Conservation (phyloP, 163 green algal species). For the Chlorella variabilis region DNA sequence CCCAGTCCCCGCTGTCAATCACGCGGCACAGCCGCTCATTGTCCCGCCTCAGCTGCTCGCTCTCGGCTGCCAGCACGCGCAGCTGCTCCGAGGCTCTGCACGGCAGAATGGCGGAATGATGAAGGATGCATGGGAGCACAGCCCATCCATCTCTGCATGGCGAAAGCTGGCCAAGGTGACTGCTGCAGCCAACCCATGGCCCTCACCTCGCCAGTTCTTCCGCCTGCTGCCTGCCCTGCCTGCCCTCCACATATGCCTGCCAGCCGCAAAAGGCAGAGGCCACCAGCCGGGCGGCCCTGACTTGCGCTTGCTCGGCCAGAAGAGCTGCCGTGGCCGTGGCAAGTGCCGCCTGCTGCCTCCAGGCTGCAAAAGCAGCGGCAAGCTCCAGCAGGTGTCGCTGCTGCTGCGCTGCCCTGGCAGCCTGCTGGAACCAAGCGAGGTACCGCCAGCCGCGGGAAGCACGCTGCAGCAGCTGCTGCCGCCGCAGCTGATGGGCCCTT, state of each 20-base stretch:
- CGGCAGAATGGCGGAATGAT: not conserved
- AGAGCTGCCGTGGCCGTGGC: not conserved
- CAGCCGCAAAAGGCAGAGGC: constrained; percentile 16
- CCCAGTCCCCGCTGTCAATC: constrained; percentile 93
- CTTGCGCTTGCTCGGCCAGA: not conserved
- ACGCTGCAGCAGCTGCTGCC: not conserved
- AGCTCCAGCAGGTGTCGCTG: not conserved
- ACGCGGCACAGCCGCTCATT: constrained; percentile 90
- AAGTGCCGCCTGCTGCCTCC: not conserved
- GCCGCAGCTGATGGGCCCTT: not conserved
- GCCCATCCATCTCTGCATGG: no score
- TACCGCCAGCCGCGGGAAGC: constrained; percentile 26
- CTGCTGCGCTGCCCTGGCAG: not conserved
- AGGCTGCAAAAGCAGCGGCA: not conserved
- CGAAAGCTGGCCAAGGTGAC: no score
- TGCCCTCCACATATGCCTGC: constrained; percentile 24
- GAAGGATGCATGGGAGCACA: no score
- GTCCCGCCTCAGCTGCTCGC: constrained; percentile 80
- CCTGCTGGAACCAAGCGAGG: not conserved
- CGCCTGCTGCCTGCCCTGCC: constrained; percentile 3
- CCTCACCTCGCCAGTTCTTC: constrained; percentile 20
- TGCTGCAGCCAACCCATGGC: no score
- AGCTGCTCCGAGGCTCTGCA: constrained; percentile 25
- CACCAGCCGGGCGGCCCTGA: not conserved
- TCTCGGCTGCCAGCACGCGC: constrained; percentile 69